Evolutionary conservation across 345 rosid species (phyloP), one percentile per base, ranked within the genome.

Genomic region (Populus nigra): DNA sequence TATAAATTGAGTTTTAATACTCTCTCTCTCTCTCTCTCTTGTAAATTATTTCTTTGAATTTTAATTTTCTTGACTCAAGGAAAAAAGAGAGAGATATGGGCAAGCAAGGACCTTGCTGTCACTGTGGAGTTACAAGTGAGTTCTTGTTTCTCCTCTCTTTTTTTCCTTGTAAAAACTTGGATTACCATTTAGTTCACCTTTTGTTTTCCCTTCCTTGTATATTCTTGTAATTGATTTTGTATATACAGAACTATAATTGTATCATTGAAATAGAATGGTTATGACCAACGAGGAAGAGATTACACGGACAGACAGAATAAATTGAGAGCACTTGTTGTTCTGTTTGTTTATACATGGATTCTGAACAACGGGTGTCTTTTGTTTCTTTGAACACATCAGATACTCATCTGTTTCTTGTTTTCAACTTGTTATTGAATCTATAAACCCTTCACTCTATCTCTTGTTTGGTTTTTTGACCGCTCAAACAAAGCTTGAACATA

Each of bases 81-180:
- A 72, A 68, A 65, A 73, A 47, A 79, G 69, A 80, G 75, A 81
- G 76, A 87, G 76, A 85, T 33, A 94, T 94, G 98, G 98, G 97
- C 65, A 94, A 94, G 90, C 97, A 92, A 85, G 98, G 98, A 35
- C 98, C 98, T 86, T 94, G 98, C 92, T 86, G 76, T 79, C 98
- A 94, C 92, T 92, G 98, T 89, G 98, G 98, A 86, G 98, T 91
- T 88, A 89, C 96, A 85, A 94, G 98, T 94, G 98, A 93, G 98
- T 91, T 86, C 86, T 88, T 93, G 93, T 84, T 88, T 84, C 88
- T 87, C 85, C 90, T 72, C 41, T 76, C 66, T 73, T 78, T 75
- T 59, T 75, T 31, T 25, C 8, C 3, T 2, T 3, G 8, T 38
- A 10, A 65, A 55, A 71, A 45, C 16, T 65, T 62, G 68, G 68